Base-by-base conservation (phyloP, 768 basidiomycete species). In the Pholiota conissans region DNA sequence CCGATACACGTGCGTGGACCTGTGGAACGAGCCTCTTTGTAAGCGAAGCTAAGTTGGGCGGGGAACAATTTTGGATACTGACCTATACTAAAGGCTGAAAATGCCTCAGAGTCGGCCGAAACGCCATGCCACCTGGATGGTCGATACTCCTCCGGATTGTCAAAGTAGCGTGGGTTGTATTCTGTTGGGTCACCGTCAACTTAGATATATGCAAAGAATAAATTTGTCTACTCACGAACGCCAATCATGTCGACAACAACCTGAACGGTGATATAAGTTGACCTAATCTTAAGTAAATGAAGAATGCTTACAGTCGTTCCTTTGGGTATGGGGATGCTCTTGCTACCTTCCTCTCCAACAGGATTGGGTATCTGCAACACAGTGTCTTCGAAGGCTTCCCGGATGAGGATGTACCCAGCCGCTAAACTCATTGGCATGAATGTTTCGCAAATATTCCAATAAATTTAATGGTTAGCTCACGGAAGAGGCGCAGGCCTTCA, bases 1-100 rank as follows among this genome's bases (percentile, higher is more conserved):
- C 84, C 85, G 11, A 84, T 68, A 59, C 85, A 87, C 4, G 74
- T 73, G 14, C 83, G 76, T 28, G 82, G 81, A 47, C 81, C 80
- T 77, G 58, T 42, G 16, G 9, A 34, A 50, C 18, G 6, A n/a
- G 3, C 16, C 6, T 10, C 0, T 1, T 3, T 49, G n/a, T 22
- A 5, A n/a, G 22, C 14, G 40, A 24, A 6, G 29, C 24, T 5
- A 46, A 39, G 16, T 42, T 6, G 8, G 11, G 4, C 16, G 20
- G 4, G 4, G 16, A 40, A n/a, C 10, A 3, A 46, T 5, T 11
- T 16, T 26, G 11, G n/a, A 4, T 42, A 59, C 67, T 37, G 32
- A 70, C 79, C 80, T 22, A 79, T 64, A 60, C 81, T 78, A 67
- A 83, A 82, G 9, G 77, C 79, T 5, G 77, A 74, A 58, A 80